A percentile compares a stretch with the other conserved stretches of the same genome.
These are phyloP conservation scores for Hanseniaspora vineae DNA, from an alignment of 805 yeast genomes.

Conservation along the genomic window DNA sequence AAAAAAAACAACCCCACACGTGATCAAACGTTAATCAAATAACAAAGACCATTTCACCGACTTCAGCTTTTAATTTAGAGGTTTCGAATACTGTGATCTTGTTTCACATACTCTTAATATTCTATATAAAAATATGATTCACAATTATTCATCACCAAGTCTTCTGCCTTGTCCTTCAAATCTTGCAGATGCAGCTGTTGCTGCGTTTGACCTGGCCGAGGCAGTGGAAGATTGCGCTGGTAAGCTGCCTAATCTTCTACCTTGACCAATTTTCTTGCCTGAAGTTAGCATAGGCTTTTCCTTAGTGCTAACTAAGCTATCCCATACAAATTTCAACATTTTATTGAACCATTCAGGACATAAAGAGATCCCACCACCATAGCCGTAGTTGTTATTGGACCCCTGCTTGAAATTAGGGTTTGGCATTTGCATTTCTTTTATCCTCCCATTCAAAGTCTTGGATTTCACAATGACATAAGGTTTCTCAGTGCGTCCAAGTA, in stretches of 20 bases:
- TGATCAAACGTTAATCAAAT: no score
- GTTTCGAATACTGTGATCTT: no score
- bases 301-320: background rate
- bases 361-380: constrained; percentile 4
- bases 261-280: background rate
- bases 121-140: no score
- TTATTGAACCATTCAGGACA: constrained; percentile 2
- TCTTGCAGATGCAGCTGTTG: background rate
- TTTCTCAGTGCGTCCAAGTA: background rate
- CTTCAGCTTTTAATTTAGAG: no score
- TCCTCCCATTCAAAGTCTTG: background rate
- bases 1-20: no score
- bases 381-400: constrained; percentile 1
- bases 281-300: background rate
- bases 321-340: background rate
- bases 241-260: background rate
- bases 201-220: background rate
- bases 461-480: background rate
- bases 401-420: background rate
- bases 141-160: constrained; percentile 14
- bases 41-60: no score
- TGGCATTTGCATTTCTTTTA: background rate
- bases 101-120: no score
- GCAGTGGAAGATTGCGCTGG: background rate
- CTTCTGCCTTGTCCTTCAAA: constrained; percentile 24